These are phyloP conservation scores for Cutaneotrichosporon cutaneum DNA, from an alignment of 1,284 basidiomycete genomes.

Conservation along the genomic window DNA sequence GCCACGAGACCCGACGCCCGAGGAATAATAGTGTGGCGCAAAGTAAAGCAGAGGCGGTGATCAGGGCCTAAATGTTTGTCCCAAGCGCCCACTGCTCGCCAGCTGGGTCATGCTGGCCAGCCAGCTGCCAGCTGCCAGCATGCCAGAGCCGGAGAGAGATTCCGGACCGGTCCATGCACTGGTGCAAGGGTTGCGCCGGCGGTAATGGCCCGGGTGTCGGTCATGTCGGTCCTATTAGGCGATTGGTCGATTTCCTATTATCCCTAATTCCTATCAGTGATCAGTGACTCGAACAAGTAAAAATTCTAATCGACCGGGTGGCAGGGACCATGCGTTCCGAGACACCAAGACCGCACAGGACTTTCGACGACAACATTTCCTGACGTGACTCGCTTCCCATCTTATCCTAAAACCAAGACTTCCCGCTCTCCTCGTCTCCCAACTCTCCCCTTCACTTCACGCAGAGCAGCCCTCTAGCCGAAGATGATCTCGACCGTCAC, in stretches of 20 bases:
- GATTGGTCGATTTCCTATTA: not conserved
- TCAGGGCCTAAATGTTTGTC: too few species aligned
- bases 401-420: not conserved
- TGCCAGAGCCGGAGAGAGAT: not conserved
- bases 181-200: too few species aligned
- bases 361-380: not conserved
- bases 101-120: too few species aligned
- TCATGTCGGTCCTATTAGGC: not conserved
- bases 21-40: not conserved
- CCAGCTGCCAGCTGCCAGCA: too few species aligned
- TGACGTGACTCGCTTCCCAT: conserved; percentile 7
- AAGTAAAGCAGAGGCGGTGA: too few species aligned
- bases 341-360: too few species aligned
- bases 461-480: not conserved
- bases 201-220: not conserved
- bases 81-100: too few species aligned
- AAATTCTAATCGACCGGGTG: not conserved
- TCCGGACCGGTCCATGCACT: not conserved
- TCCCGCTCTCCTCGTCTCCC: not conserved
- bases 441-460: not conserved
- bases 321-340: not conserved
- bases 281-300: not conserved
- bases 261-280: not conserved
- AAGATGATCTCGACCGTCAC: conserved; percentile 23
- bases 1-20: not conserved